A percentile compares a stretch with the other conserved stretches of the same genome.
phyloP scores from a whole-genome alignment of 257 asterid genomes.

The Henckelia pumila region DNA sequence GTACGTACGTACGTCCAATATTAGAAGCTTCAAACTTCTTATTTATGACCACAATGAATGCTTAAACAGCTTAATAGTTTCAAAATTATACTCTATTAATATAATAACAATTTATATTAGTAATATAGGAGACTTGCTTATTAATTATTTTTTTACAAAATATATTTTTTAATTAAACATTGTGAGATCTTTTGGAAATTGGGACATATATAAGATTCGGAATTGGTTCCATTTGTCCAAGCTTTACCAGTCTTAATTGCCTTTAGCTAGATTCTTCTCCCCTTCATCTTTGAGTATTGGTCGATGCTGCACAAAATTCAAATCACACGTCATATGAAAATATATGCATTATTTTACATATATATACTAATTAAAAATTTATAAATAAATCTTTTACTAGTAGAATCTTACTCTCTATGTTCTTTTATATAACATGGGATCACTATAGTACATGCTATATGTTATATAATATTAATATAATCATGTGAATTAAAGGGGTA shows the following conservation, averaged over 20 bases:
- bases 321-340: not conserved
- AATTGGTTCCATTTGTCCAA: not conserved
- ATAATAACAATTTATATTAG: too few relatives aligned
- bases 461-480: too few relatives aligned
- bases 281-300: conserved; percentile 23
- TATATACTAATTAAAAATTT: too few relatives aligned
- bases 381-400: too few relatives aligned
- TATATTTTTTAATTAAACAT: too few relatives aligned
- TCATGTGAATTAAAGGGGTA: not conserved
- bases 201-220: not conserved
- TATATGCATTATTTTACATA: not conserved
- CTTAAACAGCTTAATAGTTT: not conserved
- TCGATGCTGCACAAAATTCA: conserved; percentile 40
- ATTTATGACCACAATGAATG: not conserved
- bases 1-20: too few relatives aligned
- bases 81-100: not conserved
- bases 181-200: not conserved
- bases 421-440: too few relatives aligned
- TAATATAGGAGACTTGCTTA: not conserved
- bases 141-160: too few relatives aligned
- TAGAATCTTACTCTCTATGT: too few relatives aligned
- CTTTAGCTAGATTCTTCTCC: not conserved
- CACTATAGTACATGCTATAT: too few relatives aligned
- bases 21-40: not conserved
- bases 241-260: not conserved